Conservation (phyloP, 2,329 filamentous ascomycete genomes). For the Diplocarpon mali region DNA sequence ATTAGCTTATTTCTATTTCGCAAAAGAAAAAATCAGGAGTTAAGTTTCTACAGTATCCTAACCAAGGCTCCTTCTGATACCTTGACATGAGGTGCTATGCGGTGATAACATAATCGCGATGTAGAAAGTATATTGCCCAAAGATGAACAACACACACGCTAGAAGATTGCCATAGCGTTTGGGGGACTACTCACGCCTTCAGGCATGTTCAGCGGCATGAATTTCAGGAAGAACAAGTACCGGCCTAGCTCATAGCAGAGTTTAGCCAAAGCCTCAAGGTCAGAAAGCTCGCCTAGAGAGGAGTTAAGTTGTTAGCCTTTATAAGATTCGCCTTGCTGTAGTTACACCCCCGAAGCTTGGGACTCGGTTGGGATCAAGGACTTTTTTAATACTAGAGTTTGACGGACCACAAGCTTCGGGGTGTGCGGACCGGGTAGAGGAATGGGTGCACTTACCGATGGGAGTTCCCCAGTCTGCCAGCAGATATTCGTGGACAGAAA, state of each 20-base stretch:
- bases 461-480: constrained; percentile 39
- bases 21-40: too few relatives aligned
- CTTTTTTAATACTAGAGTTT: neutral
- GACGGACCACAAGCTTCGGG: too few relatives aligned
- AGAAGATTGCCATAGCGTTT: constrained; percentile 18
- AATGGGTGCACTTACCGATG: constrained; percentile 11
- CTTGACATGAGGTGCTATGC: too few relatives aligned
- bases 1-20: too few relatives aligned
- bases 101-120: too few relatives aligned
- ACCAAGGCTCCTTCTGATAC: too few relatives aligned
- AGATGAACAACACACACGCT: neutral
- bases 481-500: constrained; percentile 36
- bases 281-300: constrained; percentile 27
- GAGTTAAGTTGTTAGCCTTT: neutral
- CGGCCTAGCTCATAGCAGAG: constrained; percentile 29
- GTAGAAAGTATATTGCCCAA: too few relatives aligned
- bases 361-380: neutral
- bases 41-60: too few relatives aligned
- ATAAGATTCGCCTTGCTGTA: too few relatives aligned
- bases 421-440: neutral
- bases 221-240: constrained; percentile 40
- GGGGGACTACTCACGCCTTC: constrained; percentile 14
- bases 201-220: constrained; percentile 34
- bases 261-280: constrained; percentile 26
- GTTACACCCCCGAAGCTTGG: too few relatives aligned